Base-by-base conservation (phyloP, 148 eudicot species). In the Silene latifolia region DNA sequence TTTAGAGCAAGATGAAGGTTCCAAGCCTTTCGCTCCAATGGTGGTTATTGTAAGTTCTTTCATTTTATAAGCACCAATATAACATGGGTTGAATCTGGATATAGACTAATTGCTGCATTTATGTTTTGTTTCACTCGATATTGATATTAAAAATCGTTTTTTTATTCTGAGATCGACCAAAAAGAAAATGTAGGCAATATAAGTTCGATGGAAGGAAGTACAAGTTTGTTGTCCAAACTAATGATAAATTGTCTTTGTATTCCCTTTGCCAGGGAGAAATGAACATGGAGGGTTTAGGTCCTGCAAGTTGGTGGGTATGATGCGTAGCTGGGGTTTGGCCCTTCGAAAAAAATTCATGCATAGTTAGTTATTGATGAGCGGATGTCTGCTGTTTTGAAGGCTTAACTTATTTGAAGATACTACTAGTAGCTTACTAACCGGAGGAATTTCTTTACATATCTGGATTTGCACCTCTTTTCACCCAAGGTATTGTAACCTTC, bases 1-100 rank as follows among this genome's bases (percentile, higher is more conserved):
- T 10, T 72, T 91, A 69, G 93, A 91, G 66, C 90, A 85, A 77
- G 88, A 84, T 53, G 79, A 78, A 66, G 87, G 84, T 48, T n/a
- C 80, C 66, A 89, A 91, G 80, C 93, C 93, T 19, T 90, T 95
- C 83, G 97, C 98, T 72, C 98, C 97, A 4, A 92, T 95, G 97
- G 82, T 86, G 74, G 74, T 95, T 67, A 83, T 78, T 65, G 98
- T 95, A 79, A 87, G 98, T 88, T 72, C 63, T 72, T 24, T 80
- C 13, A 35, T 65, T 7, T 35, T 29, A 32, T 4, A 32, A 4
- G 35, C 35, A 32, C 35, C 35, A 2, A 32, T 32, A 39, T 39
- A 39, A 39, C 44, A 39, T 39, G 44, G 44, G 2, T 39, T 39
- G 44, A 0, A 39, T 39, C 9, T 39, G 44, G 44, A 39, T 39